phyloP scores from a whole-genome alignment of 1,284 basidiomycete genomes.

The Cryptococcus sp. region DNA sequence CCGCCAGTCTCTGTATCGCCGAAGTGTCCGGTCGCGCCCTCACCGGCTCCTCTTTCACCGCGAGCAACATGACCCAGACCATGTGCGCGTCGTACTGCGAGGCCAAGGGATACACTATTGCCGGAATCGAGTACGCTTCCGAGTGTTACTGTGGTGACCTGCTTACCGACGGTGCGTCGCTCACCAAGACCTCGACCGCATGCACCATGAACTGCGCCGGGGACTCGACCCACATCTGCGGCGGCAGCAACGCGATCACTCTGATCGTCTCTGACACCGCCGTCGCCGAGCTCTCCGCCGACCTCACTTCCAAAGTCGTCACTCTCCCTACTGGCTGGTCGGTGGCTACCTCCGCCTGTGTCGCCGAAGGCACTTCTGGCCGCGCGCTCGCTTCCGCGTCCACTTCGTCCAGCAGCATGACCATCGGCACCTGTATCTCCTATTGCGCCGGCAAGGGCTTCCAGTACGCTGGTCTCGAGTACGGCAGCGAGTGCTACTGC shows the following conservation, averaged over 20 bases:
- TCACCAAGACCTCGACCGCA: not conserved
- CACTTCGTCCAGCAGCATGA: conserved; percentile 17
- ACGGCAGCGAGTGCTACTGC: conserved; percentile 20
- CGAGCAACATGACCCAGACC: conserved; percentile 16
- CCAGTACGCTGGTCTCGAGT: conserved; percentile 30
- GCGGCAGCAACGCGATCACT: conserved; percentile 22
- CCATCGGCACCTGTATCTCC: conserved; percentile 23
- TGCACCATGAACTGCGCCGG: conserved; percentile 25
- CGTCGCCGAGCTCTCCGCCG: conserved; percentile 4
- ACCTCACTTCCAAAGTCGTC: conserved; percentile 3
- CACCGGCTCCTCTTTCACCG: conserved; percentile 10
- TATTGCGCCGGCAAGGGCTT: conserved; percentile 27
- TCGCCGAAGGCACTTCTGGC: conserved; percentile 13
- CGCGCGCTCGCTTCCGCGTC: conserved; percentile 23
- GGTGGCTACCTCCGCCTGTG: conserved; percentile 14
- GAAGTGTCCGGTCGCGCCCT: conserved; percentile 18
- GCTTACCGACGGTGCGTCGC: conserved; percentile 9
- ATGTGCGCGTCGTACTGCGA: conserved; percentile 27
- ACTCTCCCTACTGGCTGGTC: conserved; percentile 21
- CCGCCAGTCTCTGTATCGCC: conserved; percentile 28
- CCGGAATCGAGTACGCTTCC: conserved; percentile 29
- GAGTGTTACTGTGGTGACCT: conserved; percentile 33
- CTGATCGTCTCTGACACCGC: conserved; percentile 11
- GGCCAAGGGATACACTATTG: conserved; percentile 25
- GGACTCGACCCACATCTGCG: conserved; percentile 11